These are phyloP conservation scores for Wickerhamiella vanderwaltii DNA, from an alignment of 805 yeast species.

Conservation along the genomic window DNA sequence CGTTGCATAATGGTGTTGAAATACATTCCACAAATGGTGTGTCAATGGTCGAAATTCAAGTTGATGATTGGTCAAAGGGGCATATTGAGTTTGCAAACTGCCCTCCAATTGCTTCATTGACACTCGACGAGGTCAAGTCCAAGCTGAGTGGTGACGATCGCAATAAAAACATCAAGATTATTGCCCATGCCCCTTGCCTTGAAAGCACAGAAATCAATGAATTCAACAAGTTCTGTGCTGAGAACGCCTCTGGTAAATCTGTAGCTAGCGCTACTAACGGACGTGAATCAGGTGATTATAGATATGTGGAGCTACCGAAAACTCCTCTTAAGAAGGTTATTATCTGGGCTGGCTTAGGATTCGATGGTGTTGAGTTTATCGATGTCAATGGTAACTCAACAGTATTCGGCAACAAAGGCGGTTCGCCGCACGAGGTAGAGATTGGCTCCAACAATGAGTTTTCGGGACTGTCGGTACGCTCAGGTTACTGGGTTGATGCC, in stretches of 20 bases:
- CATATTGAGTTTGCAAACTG: conserved; percentile 56
- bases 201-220: conserved; percentile 42
- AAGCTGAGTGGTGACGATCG: conserved; percentile 28
- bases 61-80: conserved; percentile 43
- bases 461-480: conserved; percentile 47
- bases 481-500: conserved; percentile 87
- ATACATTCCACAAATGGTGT: conserved; percentile 54
- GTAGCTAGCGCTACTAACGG: conserved; percentile 14
- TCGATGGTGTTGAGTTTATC: conserved; percentile 64
- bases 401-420: conserved; percentile 31
- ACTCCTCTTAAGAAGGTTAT: conserved; percentile 33
- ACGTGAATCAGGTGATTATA: conserved; percentile 18
- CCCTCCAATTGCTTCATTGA: conserved; percentile 38
- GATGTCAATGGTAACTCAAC: conserved; percentile 25
- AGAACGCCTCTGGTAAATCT: not conserved
- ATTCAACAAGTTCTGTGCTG: conserved; percentile 28
- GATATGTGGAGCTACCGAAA: conserved; percentile 15
- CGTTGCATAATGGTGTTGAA: conserved; percentile 37
- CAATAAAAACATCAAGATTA: conserved; percentile 31
- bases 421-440: conserved; percentile 35
- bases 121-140: conserved; percentile 35
- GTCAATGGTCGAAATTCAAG: conserved; percentile 58
- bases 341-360: conserved; percentile 60
- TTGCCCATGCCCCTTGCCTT: conserved; percentile 26
- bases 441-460: conserved; percentile 50